Conservation (phyloP, 495 filamentous ascomycete genomes). For the Hapsidospora chrysogenum region DNA sequence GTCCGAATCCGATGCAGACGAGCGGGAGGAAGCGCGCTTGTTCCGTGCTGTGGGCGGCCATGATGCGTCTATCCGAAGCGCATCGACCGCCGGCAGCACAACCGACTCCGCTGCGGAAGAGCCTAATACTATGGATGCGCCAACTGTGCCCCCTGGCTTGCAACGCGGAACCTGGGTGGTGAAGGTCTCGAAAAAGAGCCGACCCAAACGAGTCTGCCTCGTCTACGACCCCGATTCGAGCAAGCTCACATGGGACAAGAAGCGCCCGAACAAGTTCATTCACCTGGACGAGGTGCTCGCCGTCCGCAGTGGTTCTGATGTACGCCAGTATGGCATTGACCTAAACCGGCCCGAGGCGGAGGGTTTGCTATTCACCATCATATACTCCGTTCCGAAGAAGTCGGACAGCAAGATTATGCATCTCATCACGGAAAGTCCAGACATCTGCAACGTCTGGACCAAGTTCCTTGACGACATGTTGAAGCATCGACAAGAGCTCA, state of each 20-base stretch:
- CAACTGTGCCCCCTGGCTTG: conserved; percentile 51
- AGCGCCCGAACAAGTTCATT: conserved; percentile 61
- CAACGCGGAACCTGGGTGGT: conserved; percentile 58
- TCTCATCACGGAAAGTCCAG: conserved; percentile 55
- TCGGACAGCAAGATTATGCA: conserved; percentile 61
- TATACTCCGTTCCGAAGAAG: conserved; percentile 59
- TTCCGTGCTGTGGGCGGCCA: conserved; percentile 3
- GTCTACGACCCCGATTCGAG: conserved; percentile 63
- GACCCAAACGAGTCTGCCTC: conserved; percentile 54
- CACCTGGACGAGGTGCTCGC: conserved; percentile 92
- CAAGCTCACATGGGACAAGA: conserved; percentile 75
- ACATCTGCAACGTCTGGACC: conserved; percentile 61
- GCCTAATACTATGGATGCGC: conserved; percentile 31
- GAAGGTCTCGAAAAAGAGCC: conserved; percentile 70
- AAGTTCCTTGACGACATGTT: conserved; percentile 63
- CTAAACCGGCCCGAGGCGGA: conserved; percentile 44
- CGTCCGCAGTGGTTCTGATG: conserved; percentile 71
- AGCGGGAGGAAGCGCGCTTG: conserved; percentile 16
- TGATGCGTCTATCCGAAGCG: conserved; percentile 7
- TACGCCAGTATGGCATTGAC: conserved; percentile 77
- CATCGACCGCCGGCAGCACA: conserved; percentile 15
- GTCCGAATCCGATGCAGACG: conserved; percentile 30
- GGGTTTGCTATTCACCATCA: conserved; percentile 62
- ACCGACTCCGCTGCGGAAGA: conserved; percentile 15
- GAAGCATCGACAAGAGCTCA: conserved; percentile 70